Percentiles rank a stretch among this genome's conserved stretches.
phyloP scores from a whole-genome alignment of 2,329 filamentous ascomycete species.

The Diaporthe sp. region DNA sequence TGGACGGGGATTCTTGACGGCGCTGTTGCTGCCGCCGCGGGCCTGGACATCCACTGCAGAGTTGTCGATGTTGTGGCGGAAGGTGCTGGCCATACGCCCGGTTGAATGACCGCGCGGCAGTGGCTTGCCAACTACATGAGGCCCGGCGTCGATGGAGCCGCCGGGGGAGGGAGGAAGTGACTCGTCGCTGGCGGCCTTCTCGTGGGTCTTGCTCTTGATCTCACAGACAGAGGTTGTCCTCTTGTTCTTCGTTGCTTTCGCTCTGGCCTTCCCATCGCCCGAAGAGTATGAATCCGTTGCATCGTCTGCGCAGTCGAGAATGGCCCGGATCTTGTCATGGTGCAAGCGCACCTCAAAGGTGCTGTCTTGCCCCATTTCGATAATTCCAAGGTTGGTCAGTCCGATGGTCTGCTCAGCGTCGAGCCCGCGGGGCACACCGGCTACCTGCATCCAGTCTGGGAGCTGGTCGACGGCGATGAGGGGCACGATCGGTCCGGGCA shows the following conservation, averaged over 20 bases:
- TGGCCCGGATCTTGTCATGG: slow-evolving; percentile 20
- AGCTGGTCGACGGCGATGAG: slow-evolving; percentile 66
- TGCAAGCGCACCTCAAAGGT: slow-evolving; percentile 43
- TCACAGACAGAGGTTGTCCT: not conserved
- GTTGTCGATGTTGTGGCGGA: slow-evolving; percentile 9
- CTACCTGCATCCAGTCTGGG: slow-evolving; percentile 55
- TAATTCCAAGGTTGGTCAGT: slow-evolving; percentile 51
- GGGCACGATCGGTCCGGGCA: slow-evolving; percentile 55
- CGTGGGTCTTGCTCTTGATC: not conserved
- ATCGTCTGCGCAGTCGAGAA: slow-evolving; percentile 17
- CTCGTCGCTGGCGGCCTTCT: not conserved
- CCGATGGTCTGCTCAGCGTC: slow-evolving; percentile 48
- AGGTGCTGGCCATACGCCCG: slow-evolving; percentile 9
- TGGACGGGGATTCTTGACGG: slow-evolving; percentile 17
- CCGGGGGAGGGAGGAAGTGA: not conserved
- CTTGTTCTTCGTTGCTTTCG: not conserved
- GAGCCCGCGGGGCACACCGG: slow-evolving; percentile 56
- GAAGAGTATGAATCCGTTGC: slow-evolving; percentile 4
- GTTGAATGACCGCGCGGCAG: not conserved
- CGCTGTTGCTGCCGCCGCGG: not conserved
- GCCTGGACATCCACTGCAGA: not conserved
- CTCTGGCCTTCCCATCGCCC: not conserved
- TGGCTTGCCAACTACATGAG: not conserved
- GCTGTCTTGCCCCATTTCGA: slow-evolving; percentile 37
- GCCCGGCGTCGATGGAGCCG: not conserved